Conservation (phyloP, 2,329 filamentous ascomycete genomes). For the Diaporthe citrichinensis region DNA sequence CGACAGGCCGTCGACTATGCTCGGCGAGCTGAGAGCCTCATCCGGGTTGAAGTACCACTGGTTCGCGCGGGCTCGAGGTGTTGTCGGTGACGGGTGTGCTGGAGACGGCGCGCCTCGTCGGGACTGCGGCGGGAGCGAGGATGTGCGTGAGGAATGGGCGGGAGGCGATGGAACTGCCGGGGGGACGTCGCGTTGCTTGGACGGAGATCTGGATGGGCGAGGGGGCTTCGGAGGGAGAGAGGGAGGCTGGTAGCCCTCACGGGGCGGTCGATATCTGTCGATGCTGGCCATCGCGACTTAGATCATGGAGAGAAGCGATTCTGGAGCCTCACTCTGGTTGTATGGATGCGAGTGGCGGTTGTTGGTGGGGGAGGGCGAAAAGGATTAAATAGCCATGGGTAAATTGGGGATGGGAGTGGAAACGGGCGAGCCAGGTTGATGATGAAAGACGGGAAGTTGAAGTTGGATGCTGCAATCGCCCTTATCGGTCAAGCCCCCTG, state of each 20-base stretch:
- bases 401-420: conserved; percentile 30
- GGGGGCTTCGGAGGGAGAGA: conserved; percentile 57
- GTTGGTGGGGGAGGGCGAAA: conserved; percentile 21
- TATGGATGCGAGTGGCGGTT: not conserved
- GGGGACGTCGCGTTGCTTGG: conserved; percentile 68
- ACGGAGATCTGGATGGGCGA: conserved; percentile 64
- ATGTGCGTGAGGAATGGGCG: conserved; percentile 67
- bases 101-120: conserved; percentile 61
- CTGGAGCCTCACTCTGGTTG: conserved; percentile 12
- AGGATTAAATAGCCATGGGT: conserved; percentile 12
- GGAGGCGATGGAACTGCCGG: conserved; percentile 75
- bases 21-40: conserved; percentile 86
- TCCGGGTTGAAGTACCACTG: conserved; percentile 94
- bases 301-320: conserved; percentile 41
- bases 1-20: conserved; percentile 84
- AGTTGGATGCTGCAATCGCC: conserved; percentile 32
- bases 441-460: conserved; percentile 30
- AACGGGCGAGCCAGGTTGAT: conserved; percentile 20
- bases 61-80: conserved; percentile 55
- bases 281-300: conserved; percentile 68
- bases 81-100: conserved; percentile 55
- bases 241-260: conserved; percentile 71
- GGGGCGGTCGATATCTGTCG: conserved; percentile 70
- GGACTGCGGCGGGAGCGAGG: conserved; percentile 65
- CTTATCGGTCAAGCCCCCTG: conserved; percentile 24